Evolutionary conservation across 164 flowering plant species (phyloP), one percentile per base, ranked within the genome.

Genomic region (Magnolia changhungtana): DNA sequence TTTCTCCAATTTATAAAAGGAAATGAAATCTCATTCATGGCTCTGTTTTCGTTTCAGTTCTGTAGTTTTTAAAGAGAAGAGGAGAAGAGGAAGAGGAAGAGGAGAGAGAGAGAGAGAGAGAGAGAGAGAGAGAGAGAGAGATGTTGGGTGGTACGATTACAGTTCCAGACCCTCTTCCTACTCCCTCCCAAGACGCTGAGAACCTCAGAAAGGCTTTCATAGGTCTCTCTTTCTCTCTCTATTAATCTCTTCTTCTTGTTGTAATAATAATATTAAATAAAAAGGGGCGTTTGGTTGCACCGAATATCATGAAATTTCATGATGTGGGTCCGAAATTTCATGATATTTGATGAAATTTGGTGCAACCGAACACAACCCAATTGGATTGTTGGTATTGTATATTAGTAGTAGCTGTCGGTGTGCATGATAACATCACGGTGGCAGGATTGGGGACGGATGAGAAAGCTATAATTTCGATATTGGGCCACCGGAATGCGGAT

Each of bases 361-460:
- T 55, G 61, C 61, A 55, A 55, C 61, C 13, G 11, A 55, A 55
- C 61, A 55, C 61, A 55, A 3, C 61, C 61, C 13, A 55, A 11
- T 13, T 55, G 16, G 13, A 11, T 55, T 55, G 13, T 55, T 55
- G 61, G 13, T 55, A 16, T 55, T 8, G 13, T 55, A 11, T 55
- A 10, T 16, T 55, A 11, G 61, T 55, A 55, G 18, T 55, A 55
- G 61, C 61, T 55, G 61, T 16, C 4, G 58, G 1, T 55, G 61
- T 10, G 18, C 13, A 16, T 55, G 19, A 55, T 10, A 55, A 55
- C 13, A 55, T 11, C 13, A 55, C 23, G 19, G 3, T 65, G 55
- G 19, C 31, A 91, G 96, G 98, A 63, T 80, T 78, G 83, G 98
- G 98, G 75, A 90, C 97, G 23, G 97, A 94, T 64, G 96, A 90